Evolutionary conservation across 2,329 filamentous ascomycete species (phyloP), one percentile per base, ranked within the genome.

Genomic region (Phialophora macrospora): DNA sequence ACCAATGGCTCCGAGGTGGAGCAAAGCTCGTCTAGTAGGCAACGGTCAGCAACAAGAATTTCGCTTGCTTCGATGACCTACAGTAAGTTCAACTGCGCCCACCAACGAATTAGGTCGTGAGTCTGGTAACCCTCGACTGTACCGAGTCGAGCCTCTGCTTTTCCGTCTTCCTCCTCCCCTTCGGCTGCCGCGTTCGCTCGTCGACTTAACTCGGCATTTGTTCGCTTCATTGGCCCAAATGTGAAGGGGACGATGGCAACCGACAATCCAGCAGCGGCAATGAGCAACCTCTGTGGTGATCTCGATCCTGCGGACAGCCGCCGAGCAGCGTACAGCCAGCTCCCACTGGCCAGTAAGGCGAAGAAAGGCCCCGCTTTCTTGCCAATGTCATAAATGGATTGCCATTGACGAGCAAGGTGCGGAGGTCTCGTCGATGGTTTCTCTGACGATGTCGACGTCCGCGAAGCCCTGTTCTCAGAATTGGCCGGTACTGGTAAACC

Each of bases 351-450:
- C 12, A 63, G 20, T 11, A 65, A n/a, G 20, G 62, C 62, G n/a
- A 52, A 38, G 32, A 55, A 46, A 48, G 65, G 62, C 20, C 65
- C 65, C n/a, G 55, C 62, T 32, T 60, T 62, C 41, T 58, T 68
- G 26, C 65, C 65, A 12, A 68, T 55, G 41, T 65, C 34, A 22
- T 62, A 68, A 12, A 55, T 44, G 14, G n/a, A 20, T 22, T 59
- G 54, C 65, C 65, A 68, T 46, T 66, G 64, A 22, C 60, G 64
- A 41, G 64, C 64, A 2, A 66, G 60, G 48, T 66, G 64, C 24
- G 34, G 12, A 20, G 49, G 41, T 20, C 38, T 60, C 30, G 60
- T 63, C 41, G 20, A 60, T n/a, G 64, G 64, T 34, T 55, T 63
- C 41, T 60, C 30, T 12, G 60, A 51, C 14, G 59, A 58, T 8